Conservation (phyloP, 2,329 filamentous ascomycete species). For the Nigrospora sphaerica region DNA sequence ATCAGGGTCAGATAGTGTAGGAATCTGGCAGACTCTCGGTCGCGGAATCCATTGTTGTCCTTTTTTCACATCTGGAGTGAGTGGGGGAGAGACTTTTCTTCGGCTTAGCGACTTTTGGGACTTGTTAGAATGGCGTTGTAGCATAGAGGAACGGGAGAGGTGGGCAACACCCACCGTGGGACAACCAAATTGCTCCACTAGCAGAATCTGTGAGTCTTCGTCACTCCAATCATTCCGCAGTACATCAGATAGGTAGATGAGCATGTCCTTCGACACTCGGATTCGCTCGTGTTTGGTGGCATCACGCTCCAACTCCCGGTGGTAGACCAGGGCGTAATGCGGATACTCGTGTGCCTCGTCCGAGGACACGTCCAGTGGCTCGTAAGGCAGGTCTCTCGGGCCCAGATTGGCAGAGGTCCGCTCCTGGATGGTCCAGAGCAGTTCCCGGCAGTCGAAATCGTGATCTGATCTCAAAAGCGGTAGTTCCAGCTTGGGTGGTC, state of each 20-base stretch:
- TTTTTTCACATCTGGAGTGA: conserved; percentile 10
- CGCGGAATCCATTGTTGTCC: conserved; percentile 15
- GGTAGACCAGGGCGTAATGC: conserved; percentile 6
- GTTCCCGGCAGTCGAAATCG: conserved; percentile 17
- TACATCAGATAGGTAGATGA: conserved; percentile 10
- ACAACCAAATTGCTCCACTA: background rate
- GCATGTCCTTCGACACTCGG: conserved; percentile 11
- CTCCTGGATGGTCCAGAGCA: conserved; percentile 8
- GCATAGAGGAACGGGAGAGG: background rate
- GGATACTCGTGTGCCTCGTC: conserved; percentile 19
- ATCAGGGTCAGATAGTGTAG: conserved; percentile 15
- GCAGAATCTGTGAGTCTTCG: no score
- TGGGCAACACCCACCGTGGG: conserved; percentile 8
- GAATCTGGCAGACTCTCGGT: conserved; percentile 14
- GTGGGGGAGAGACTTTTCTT: conserved; percentile 17
- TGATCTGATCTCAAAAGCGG: conserved; percentile 17
- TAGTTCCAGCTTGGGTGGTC: conserved; percentile 12
- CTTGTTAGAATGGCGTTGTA: background rate
- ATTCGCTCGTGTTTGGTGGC: conserved; percentile 12
- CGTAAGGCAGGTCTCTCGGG: conserved; percentile 13
- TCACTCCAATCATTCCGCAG: conserved; percentile 4
- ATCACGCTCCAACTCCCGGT: conserved; percentile 2
- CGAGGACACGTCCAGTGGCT: conserved; percentile 12
- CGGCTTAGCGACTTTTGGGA: conserved; percentile 8
- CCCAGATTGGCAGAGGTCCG: conserved; percentile 8